A percentile compares a stretch with the other conserved stretches of the same genome.
These are phyloP conservation scores for Macrophomina pseudophaseolina DNA, from an alignment of 2,329 filamentous ascomycete genomes.

Conservation along the genomic window DNA sequence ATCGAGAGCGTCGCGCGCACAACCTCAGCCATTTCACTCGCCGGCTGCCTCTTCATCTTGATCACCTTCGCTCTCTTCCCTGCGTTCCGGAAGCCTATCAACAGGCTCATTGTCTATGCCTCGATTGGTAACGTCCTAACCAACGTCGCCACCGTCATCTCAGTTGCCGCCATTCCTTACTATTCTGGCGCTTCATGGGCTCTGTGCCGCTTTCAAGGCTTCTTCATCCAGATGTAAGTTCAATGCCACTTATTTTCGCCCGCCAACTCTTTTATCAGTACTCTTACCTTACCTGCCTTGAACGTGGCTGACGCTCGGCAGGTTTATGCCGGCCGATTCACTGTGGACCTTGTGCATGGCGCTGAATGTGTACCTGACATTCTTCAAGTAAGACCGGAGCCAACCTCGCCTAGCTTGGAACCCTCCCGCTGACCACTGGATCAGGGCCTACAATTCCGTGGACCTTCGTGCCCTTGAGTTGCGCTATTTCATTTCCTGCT, in stretches of 20 bases:
- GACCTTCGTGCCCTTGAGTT: conserved; percentile 71
- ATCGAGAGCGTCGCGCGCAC: conserved; percentile 69
- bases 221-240: conserved; percentile 80
- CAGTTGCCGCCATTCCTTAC: conserved; percentile 60
- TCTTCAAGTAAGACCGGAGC: conserved; percentile 58
- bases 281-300: not conserved
- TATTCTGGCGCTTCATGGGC: conserved; percentile 52
- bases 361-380: conserved; percentile 80
- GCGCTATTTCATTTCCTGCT: conserved; percentile 71
- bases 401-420: not conserved
- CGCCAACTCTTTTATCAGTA: not conserved
- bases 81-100: conserved; percentile 84
- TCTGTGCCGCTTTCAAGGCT: conserved; percentile 76
- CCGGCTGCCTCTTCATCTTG: conserved; percentile 75
- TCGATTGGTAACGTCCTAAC: conserved; percentile 80
- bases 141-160: conserved; percentile 78
- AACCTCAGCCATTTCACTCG: conserved; percentile 72
- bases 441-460: conserved; percentile 65
- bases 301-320: conserved; percentile 43
- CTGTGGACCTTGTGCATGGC: conserved; percentile 84
- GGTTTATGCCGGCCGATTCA: conserved; percentile 79
- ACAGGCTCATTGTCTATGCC: conserved; percentile 82
- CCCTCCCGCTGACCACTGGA: not conserved
- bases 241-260: not conserved
- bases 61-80: conserved; percentile 70